A percentile compares a stretch with the other conserved stretches of the same genome.
These are phyloP conservation scores for Phytophthora sansomeana DNA, from an alignment of 352 stramenopile genomes.

Conservation along the genomic window DNA sequence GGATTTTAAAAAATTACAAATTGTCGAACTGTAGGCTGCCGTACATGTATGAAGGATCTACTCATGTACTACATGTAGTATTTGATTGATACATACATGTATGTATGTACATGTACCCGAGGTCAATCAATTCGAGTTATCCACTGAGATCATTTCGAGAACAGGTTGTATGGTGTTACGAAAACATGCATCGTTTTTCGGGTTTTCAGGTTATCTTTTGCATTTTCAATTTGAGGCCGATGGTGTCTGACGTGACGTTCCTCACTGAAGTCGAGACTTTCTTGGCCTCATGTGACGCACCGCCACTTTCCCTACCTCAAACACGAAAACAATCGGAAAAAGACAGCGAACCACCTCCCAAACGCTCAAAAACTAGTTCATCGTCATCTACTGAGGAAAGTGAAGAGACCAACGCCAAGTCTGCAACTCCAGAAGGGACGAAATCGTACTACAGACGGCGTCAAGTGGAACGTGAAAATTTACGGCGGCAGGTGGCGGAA, in stretches of 20 bases:
- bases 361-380: not conserved
- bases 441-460: slow-evolving; percentile 14
- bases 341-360: not conserved
- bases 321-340: not conserved
- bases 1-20: not conserved
- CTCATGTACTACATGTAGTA: too few species aligned
- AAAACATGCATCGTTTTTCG: slow-evolving; percentile 8
- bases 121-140: not conserved
- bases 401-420: not conserved
- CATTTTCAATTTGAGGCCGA: slow-evolving; percentile 13
- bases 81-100: too few species aligned
- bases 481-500: slow-evolving; percentile 16
- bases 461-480: slow-evolving; percentile 26
- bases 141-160: slow-evolving; percentile 4
- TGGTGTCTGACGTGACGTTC: slow-evolving; percentile 19
- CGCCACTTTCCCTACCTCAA: not conserved
- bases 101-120: too few species aligned
- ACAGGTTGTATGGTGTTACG: slow-evolving; percentile 9
- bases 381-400: not conserved
- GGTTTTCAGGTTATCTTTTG: not conserved
- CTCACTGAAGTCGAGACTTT: slow-evolving; percentile 21
- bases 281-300: slow-evolving; percentile 2
- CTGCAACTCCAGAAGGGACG: not conserved
- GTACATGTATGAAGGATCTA: too few species aligned
- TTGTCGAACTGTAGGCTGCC: not conserved